phyloP scores from a whole-genome alignment of 306 rosid genomes.

The Begonia peltatifolia region DNA sequence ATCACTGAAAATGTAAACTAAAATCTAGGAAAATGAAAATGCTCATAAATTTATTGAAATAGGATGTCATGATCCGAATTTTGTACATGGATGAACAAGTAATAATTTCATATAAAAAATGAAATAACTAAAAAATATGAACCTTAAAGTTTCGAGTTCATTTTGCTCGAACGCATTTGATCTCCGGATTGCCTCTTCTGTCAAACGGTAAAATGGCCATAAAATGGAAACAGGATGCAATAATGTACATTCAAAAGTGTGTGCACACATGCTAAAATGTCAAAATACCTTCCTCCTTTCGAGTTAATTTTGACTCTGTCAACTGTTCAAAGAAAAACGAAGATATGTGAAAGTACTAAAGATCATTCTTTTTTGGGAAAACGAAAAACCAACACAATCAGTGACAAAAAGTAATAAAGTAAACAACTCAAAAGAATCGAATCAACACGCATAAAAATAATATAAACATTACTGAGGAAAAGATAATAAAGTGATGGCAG shows the following conservation, averaged over 20 bases:
- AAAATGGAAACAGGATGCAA: background rate
- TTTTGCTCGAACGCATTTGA: slow-evolving; percentile 43
- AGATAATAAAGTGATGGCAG: no score
- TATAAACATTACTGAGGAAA: no score
- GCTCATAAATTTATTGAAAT: no score
- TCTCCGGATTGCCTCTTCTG: slow-evolving; percentile 84
- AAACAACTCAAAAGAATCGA: no score
- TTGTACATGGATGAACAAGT: no score
- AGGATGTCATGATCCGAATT: no score
- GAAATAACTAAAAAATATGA: background rate
- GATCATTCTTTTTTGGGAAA: background rate
- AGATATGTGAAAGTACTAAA: no score
- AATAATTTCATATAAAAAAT: background rate
- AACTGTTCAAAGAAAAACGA: slow-evolving; percentile 27
- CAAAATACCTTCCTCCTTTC: slow-evolving; percentile 65
- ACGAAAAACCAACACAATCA: slow-evolving; percentile 5
- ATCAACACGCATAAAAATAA: no score
- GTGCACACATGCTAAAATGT: background rate
- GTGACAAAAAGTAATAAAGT: background rate
- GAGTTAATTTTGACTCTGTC: slow-evolving; percentile 50
- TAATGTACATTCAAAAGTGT: background rate
- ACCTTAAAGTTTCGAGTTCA: slow-evolving; percentile 50
- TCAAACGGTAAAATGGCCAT: slow-evolving; percentile 16
- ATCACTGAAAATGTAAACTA: no score
- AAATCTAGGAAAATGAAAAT: no score